These are phyloP conservation scores for Pseudoperonospora humuli DNA, from an alignment of 352 stramenopile species.

Conservation along the genomic window DNA sequence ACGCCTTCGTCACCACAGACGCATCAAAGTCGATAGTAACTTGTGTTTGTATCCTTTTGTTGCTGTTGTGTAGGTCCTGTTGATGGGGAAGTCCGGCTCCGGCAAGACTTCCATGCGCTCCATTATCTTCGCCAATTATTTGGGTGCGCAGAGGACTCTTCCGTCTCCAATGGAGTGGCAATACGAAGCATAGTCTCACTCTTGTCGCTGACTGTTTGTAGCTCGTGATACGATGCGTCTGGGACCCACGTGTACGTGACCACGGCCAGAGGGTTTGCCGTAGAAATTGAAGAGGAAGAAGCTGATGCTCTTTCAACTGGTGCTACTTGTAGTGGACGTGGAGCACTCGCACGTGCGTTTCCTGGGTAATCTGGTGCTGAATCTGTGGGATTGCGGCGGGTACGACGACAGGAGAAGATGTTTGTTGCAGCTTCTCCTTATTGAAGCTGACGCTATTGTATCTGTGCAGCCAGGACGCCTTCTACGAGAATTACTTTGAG, in stretches of 20 bases:
- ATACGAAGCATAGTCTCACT: background rate
- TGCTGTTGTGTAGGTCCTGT: conserved; percentile 65
- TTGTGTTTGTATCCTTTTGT: background rate
- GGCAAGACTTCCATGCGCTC: conserved; percentile 99
- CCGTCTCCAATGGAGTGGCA: background rate
- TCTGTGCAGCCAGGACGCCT: conserved; percentile 91
- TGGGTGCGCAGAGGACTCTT: conserved; percentile 42
- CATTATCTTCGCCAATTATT: conserved; percentile 99
- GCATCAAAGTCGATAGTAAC: background rate
- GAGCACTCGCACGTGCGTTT: conserved; percentile 93
- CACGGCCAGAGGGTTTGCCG: background rate
- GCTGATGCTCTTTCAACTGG: conserved; percentile 4
- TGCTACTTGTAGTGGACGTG: conserved; percentile 68
- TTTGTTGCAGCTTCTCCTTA: background rate
- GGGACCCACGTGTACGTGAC: conserved; percentile 81
- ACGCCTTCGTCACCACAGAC: background rate
- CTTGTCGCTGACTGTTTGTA: conserved; percentile 9
- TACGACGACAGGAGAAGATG: conserved; percentile 18
- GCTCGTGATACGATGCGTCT: conserved; percentile 96
- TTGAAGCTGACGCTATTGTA: background rate
- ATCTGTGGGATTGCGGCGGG: conserved; percentile 99
- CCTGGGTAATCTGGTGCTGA: conserved; percentile 97
- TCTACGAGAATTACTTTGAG: conserved; percentile 99
- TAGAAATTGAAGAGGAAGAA: background rate
- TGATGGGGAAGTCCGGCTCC: conserved; percentile 94